Percentiles rank a stretch among this genome's conserved stretches.
Conservation (phyloP, 1,139 yeast genomes). For the Saccharomycopsis crataegensis region DNA sequence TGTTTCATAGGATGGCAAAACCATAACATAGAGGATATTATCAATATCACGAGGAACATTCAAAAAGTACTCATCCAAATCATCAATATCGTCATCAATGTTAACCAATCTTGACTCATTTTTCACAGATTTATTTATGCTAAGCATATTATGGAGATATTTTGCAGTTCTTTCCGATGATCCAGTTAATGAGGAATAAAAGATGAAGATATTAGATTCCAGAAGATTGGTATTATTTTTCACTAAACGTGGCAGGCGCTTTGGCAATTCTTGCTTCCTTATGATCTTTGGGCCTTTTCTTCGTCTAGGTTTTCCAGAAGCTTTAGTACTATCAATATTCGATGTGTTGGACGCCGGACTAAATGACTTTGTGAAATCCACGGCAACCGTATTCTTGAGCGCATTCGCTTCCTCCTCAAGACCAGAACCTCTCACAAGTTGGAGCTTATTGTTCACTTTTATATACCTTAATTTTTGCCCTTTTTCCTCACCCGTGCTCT, state of each 20-base stretch:
- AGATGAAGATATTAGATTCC: slow-evolving; percentile 43
- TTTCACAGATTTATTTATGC: slow-evolving; percentile 31
- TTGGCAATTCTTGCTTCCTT: slow-evolving; percentile 19
- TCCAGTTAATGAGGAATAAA: slow-evolving; percentile 83
- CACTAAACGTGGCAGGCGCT: slow-evolving; percentile 19
- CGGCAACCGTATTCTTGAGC: slow-evolving; percentile 27
- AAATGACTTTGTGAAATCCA: slow-evolving; percentile 34
- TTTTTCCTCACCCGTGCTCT: slow-evolving; percentile 6
- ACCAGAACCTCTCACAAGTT: background rate
- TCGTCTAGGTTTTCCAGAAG: slow-evolving; percentile 21
- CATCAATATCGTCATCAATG: slow-evolving; percentile 76
- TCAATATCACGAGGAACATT: slow-evolving; percentile 43
- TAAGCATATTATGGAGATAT: slow-evolving; percentile 27
- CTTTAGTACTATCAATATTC: slow-evolving; percentile 19
- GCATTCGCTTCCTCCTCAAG: slow-evolving; percentile 1
- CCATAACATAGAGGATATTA: slow-evolving; percentile 57
- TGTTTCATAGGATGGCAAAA: slow-evolving; percentile 85
- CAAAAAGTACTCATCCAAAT: slow-evolving; percentile 75
- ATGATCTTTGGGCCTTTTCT: slow-evolving; percentile 25
- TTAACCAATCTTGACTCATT: slow-evolving; percentile 51
- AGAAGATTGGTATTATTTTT: slow-evolving; percentile 26
- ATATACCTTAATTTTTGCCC: slow-evolving; percentile 18
- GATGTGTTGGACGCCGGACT: slow-evolving; percentile 20
- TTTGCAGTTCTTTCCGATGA: slow-evolving; percentile 67
- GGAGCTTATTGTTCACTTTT: slow-evolving; percentile 14